Conservation (phyloP, 108 stramenopile species). For the Stephanodiscus minutulus region DNA sequence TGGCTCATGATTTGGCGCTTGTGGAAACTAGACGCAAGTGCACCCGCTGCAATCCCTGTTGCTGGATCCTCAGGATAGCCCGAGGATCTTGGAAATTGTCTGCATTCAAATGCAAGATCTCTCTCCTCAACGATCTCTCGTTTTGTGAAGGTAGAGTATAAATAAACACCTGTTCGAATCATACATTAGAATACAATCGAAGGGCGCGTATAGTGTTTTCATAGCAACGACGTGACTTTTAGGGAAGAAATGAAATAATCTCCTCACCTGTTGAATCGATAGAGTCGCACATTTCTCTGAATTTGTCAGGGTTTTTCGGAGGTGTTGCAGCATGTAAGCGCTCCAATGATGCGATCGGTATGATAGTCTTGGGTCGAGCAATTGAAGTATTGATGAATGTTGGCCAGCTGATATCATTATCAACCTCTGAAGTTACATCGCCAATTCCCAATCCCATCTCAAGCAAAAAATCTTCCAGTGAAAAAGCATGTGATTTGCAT, state of each 20-base stretch:
- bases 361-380: slow-evolving; percentile 69
- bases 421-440: slow-evolving; percentile 12
- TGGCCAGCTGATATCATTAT: slow-evolving; percentile 22
- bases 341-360: slow-evolving; percentile 54
- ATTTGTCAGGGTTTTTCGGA: slow-evolving; percentile 47
- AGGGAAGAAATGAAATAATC: too few species aligned
- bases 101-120: slow-evolving; percentile 44
- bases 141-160: slow-evolving; percentile 40
- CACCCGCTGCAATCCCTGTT: slow-evolving; percentile 79
- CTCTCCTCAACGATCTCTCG: background rate
- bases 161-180: slow-evolving; percentile 47
- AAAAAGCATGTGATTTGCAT: slow-evolving; percentile 6
- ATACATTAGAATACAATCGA: too few species aligned
- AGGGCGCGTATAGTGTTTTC: too few species aligned
- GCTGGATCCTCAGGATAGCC: slow-evolving; percentile 81
- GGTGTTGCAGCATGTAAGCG: slow-evolving; percentile 46
- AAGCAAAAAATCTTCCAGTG: slow-evolving; percentile 18
- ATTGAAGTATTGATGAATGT: slow-evolving; percentile 60
- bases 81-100: slow-evolving; percentile 65
- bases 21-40: slow-evolving; percentile 63
- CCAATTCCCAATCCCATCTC: slow-evolving; percentile 20
- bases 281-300: slow-evolving; percentile 53
- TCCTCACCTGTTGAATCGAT: slow-evolving; percentile 51
- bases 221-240: too few species aligned
- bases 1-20: slow-evolving; percentile 4